A percentile compares a stretch with the other conserved stretches of the same genome.
phyloP scores from a whole-genome alignment of 805 yeast species.

The Ogataea allantospora region DNA sequence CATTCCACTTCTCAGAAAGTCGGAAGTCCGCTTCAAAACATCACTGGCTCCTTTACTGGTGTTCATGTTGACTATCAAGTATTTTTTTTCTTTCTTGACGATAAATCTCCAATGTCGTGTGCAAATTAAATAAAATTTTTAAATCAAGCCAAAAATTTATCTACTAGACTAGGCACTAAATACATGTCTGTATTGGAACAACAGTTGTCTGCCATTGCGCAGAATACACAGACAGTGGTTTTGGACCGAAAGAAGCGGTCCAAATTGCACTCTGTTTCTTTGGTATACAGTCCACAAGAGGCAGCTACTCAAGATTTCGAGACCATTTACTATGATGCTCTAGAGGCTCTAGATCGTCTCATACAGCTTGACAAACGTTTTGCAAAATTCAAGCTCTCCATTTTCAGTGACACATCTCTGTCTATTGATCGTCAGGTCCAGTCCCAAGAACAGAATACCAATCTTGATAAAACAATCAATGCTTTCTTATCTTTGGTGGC shows the following conservation, averaged over 20 bases:
- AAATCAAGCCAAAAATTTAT: slow-evolving; percentile 9
- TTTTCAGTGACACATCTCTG: slow-evolving; percentile 82
- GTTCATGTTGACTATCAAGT: slow-evolving; percentile 46
- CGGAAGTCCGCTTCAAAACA: slow-evolving; percentile 79
- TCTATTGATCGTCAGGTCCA: slow-evolving; percentile 80
- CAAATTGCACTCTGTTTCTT: slow-evolving; percentile 83
- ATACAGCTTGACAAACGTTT: slow-evolving; percentile 74
- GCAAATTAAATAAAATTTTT: slow-evolving; percentile 8
- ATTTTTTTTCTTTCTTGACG: slow-evolving; percentile 6
- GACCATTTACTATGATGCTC: slow-evolving; percentile 64
- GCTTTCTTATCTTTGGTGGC: slow-evolving; percentile 72
- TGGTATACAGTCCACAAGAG: slow-evolving; percentile 77
- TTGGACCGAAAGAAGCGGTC: slow-evolving; percentile 85
- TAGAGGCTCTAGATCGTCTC: slow-evolving; percentile 75
- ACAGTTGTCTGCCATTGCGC: slow-evolving; percentile 73
- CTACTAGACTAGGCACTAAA: not conserved
- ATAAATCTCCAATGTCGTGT: slow-evolving; percentile 5
- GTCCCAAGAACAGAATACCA: slow-evolving; percentile 70
- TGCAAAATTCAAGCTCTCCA: slow-evolving; percentile 59
- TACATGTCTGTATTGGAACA: slow-evolving; percentile 58
- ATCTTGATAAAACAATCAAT: slow-evolving; percentile 70
- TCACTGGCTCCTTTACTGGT: slow-evolving; percentile 72
- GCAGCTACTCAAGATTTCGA: slow-evolving; percentile 97
- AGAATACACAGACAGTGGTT: slow-evolving; percentile 65
- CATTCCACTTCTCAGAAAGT: slow-evolving; percentile 68